These are phyloP conservation scores for Cardamine chenopodiifolia DNA, from an alignment of 345 rosid genomes.

Conservation along the genomic window DNA sequence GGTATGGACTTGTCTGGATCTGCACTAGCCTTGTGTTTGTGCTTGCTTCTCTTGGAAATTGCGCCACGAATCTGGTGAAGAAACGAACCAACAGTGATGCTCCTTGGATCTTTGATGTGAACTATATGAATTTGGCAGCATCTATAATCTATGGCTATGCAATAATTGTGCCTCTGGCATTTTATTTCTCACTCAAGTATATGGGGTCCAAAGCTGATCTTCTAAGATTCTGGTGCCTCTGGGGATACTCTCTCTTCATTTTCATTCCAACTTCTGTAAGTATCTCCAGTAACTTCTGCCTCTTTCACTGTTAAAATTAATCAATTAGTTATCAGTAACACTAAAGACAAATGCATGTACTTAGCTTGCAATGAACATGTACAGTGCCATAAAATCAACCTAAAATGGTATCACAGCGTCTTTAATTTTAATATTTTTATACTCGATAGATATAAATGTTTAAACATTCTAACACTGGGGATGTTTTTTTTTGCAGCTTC, in stretches of 20 bases:
- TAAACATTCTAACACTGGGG: neutral
- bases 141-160: constrained; percentile 68
- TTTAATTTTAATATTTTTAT: neutral
- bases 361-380: neutral
- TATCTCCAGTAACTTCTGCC: constrained; percentile 24
- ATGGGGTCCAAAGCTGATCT: constrained; percentile 85
- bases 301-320: neutral
- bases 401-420: neutral
- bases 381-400: neutral
- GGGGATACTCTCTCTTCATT: constrained; percentile 94
- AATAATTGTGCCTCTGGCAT: constrained; percentile 77
- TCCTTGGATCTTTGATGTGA: constrained; percentile 88
- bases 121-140: constrained; percentile 74
- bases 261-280: constrained; percentile 78
- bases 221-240: constrained; percentile 85
- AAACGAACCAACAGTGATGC: constrained; percentile 51
- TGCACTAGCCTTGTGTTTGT: constrained; percentile 85
- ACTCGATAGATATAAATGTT: constrained; percentile 3
- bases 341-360: neutral
- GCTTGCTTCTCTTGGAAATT: constrained; percentile 81
- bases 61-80: constrained; percentile 81
- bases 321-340: neutral
- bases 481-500: constrained; percentile 54
- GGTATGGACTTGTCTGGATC: constrained; percentile 94
- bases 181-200: constrained; percentile 78